A percentile compares a stretch with the other conserved stretches of the same genome.
These are phyloP conservation scores for Candida freyschussii DNA, from an alignment of 1,139 yeast genomes.

Conservation along the genomic window DNA sequence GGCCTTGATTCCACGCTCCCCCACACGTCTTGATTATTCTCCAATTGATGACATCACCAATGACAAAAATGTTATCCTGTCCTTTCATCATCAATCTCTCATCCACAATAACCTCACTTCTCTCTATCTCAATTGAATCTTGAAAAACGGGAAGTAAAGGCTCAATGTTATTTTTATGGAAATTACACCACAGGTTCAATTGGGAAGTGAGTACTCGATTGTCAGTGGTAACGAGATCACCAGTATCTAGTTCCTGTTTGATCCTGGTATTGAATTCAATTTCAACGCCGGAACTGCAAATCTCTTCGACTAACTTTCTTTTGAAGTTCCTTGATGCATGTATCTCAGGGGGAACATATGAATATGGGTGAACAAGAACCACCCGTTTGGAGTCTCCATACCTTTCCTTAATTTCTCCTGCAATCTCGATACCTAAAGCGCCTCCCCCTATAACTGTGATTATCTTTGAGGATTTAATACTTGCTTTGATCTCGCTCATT, in stretches of 20 bases:
- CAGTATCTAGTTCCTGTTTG: slow-evolving; percentile 19
- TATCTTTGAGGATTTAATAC: slow-evolving; percentile 19
- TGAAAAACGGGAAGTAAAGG: slow-evolving; percentile 22
- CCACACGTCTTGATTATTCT: slow-evolving; percentile 26
- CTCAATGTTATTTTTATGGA: slow-evolving; percentile 38
- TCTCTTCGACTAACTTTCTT: slow-evolving; percentile 35
- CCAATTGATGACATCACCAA: slow-evolving; percentile 27
- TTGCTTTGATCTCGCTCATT: slow-evolving; percentile 24
- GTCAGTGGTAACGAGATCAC: slow-evolving; percentile 20
- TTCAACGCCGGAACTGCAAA: slow-evolving; percentile 34
- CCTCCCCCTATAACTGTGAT: slow-evolving; percentile 30
- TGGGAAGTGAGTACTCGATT: slow-evolving; percentile 45
- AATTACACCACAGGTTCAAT: slow-evolving; percentile 39
- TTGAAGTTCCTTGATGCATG: slow-evolving; percentile 18
- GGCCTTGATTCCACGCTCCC: slow-evolving; percentile 24
- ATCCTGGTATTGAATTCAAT: slow-evolving; percentile 21
- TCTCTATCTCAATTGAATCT: slow-evolving; percentile 21
- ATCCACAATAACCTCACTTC: slow-evolving; percentile 22
- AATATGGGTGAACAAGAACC: slow-evolving; percentile 26
- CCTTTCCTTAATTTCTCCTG: slow-evolving; percentile 28
- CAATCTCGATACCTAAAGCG: slow-evolving; percentile 29
- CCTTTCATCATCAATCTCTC: slow-evolving; percentile 30
- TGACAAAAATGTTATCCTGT: slow-evolving; percentile 26
- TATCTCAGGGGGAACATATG: slow-evolving; percentile 20
- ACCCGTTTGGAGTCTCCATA: slow-evolving; percentile 23